These are phyloP conservation scores for Microsporum canis DNA, from an alignment of 2,329 filamentous ascomycete species.

Conservation along the genomic window DNA sequence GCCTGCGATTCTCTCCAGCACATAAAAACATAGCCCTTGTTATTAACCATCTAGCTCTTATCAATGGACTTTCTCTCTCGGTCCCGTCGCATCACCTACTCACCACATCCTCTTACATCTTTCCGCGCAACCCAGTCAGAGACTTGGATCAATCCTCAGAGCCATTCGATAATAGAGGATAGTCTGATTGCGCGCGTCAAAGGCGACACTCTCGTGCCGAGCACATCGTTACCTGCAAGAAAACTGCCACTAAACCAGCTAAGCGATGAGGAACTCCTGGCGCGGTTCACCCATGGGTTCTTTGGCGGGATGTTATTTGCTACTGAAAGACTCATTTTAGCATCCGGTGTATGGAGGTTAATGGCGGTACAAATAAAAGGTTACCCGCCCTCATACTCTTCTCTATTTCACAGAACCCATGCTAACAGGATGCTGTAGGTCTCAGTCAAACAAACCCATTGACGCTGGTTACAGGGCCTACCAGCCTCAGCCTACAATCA, in stretches of 20 bases:
- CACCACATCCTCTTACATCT: conserved; percentile 4
- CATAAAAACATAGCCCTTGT: background rate
- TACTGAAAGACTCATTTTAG: conserved; percentile 6
- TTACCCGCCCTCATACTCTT: background rate
- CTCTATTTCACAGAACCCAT: background rate
- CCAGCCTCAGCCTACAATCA: background rate
- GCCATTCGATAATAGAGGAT: conserved; percentile 7
- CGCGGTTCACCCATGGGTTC: conserved; percentile 10
- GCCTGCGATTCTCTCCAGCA: background rate
- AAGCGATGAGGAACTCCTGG: conserved; percentile 11
- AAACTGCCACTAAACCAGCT: background rate
- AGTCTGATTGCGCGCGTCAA: conserved; percentile 6
- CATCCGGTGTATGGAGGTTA: background rate
- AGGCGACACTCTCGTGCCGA: background rate
- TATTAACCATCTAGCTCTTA: background rate
- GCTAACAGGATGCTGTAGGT: background rate
- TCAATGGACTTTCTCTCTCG: conserved; percentile 7
- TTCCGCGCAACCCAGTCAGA: conserved; percentile 5
- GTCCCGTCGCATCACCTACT: conserved; percentile 2
- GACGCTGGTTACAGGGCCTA: background rate
- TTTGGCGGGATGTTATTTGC: conserved; percentile 10
- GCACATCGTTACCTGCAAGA: background rate
- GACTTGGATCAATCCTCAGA: conserved; percentile 7
- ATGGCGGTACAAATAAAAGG: conserved; percentile 8
- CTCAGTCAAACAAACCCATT: background rate